Conservation (phyloP, 768 basidiomycete genomes). For the Tremella mesenterica region DNA sequence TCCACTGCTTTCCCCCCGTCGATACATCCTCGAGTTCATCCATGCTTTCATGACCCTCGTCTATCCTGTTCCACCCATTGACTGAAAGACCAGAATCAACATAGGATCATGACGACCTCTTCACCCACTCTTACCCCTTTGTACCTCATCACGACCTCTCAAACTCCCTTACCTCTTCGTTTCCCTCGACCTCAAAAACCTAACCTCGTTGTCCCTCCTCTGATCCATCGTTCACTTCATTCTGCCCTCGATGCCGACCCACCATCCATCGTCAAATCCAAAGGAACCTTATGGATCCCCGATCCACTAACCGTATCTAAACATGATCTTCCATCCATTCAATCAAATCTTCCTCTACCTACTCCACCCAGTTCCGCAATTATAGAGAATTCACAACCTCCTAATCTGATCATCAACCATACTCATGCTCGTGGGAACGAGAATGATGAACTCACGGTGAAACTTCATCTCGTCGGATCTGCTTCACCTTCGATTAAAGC, state of each 20-base stretch:
- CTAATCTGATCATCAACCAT: not conserved
- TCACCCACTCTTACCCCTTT: slow-evolving; percentile 10
- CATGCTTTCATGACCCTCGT: no score
- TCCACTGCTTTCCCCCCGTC: no score
- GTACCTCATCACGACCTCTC: slow-evolving; percentile 36
- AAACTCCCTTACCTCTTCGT: slow-evolving; percentile 29
- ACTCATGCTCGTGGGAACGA: not conserved
- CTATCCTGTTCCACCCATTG: no score
- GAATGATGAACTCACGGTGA: slow-evolving; percentile 29
- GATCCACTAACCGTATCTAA: slow-evolving; percentile 27
- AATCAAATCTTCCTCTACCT: not conserved
- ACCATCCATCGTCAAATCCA: slow-evolving; percentile 3
- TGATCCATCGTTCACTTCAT: slow-evolving; percentile 40
- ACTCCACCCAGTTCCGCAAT: not conserved
- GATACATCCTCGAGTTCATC: no score
- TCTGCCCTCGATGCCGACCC: slow-evolving; percentile 28
- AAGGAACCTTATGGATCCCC: slow-evolving; percentile 17
- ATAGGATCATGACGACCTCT: not conserved
- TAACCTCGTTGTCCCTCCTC: slow-evolving; percentile 26
- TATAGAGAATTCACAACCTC: not conserved
- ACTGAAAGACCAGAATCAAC: no score
- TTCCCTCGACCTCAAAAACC: slow-evolving; percentile 35
- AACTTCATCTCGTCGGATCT: slow-evolving; percentile 24
- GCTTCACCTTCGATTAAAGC: not conserved
- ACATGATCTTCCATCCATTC: slow-evolving; percentile 14